Conservation (phyloP, 345 rosid genomes). For the Gossypium raimondii region DNA sequence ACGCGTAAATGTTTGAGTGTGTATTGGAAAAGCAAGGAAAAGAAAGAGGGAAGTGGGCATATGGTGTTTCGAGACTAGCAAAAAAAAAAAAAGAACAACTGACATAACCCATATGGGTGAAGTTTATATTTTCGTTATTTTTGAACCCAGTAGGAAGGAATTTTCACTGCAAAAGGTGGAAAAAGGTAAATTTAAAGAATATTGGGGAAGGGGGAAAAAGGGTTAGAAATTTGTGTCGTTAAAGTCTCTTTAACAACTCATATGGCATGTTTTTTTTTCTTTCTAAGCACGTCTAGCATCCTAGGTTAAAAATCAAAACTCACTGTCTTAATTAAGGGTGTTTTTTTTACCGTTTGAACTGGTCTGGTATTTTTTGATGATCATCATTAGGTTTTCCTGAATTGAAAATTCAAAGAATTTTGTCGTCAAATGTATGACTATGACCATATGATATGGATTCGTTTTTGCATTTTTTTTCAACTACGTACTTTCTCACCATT, state of each 20-base stretch:
- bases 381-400: background rate
- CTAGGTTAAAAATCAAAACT: slow-evolving; percentile 25
- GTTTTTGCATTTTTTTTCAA: background rate
- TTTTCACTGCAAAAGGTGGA: slow-evolving; percentile 26
- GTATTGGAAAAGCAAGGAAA: background rate
- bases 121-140: background rate
- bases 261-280: slow-evolving; percentile 11
- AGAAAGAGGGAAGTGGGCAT: background rate
- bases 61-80: slow-evolving; percentile 24
- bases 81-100: background rate
- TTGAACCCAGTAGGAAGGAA: background rate
- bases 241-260: slow-evolving; percentile 35
- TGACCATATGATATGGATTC: background rate
- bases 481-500: background rate
- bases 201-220: slow-evolving; percentile 23
- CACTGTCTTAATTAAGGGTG: background rate
- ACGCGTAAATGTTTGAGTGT: too few relatives aligned
- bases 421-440: background rate
- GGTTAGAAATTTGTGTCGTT: slow-evolving; percentile 46
- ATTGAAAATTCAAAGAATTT: background rate
- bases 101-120: slow-evolving; percentile 27
- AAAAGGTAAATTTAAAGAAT: slow-evolving; percentile 23
- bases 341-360: slow-evolving; percentile 20
- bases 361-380: background rate
- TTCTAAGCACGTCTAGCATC: slow-evolving; percentile 33